Conservation (phyloP, 352 stramenopile species). For the Phytophthora pinifolia region DNA sequence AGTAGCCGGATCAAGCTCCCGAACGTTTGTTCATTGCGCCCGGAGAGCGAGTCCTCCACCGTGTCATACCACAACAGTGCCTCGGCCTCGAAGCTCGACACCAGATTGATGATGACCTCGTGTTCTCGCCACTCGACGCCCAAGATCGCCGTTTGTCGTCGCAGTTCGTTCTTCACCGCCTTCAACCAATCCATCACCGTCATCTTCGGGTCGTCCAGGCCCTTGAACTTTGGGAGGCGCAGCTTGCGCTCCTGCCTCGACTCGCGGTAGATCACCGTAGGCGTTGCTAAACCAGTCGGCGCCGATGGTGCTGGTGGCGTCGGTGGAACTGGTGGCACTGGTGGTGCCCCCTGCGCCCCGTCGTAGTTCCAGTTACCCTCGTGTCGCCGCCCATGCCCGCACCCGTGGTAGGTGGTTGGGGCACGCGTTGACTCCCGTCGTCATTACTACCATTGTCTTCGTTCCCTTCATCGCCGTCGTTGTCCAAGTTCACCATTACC, state of each 20-base stretch:
- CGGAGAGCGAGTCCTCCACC: slow-evolving; percentile 1
- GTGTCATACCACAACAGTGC: slow-evolving; percentile 5
- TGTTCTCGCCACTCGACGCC: not conserved
- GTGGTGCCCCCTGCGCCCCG: not conserved
- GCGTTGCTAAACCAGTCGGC: too few relatives aligned
- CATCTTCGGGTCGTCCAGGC: too few relatives aligned
- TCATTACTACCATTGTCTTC: too few relatives aligned
- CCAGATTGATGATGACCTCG: slow-evolving; percentile 5
- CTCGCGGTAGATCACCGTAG: not conserved
- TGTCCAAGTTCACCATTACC: too few relatives aligned
- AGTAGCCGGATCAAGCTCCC: not conserved
- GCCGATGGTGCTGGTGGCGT: not conserved
- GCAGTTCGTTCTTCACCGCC: slow-evolving; percentile 2
- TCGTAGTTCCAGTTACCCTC: not conserved
- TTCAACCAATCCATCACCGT: slow-evolving; percentile 2
- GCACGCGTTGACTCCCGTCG: too few relatives aligned
- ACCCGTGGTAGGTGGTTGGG: not conserved
- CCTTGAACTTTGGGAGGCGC: not conserved
- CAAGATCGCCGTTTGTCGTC: not conserved
- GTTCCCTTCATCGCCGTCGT: too few relatives aligned
- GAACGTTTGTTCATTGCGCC: slow-evolving; percentile 7
- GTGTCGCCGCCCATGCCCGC: too few relatives aligned
- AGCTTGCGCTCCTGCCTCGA: not conserved
- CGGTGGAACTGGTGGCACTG: too few relatives aligned
- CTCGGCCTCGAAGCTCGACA: slow-evolving; percentile 2